phyloP scores from a whole-genome alignment of 305 asterid genomes.

The Fraxinus paxiana region DNA sequence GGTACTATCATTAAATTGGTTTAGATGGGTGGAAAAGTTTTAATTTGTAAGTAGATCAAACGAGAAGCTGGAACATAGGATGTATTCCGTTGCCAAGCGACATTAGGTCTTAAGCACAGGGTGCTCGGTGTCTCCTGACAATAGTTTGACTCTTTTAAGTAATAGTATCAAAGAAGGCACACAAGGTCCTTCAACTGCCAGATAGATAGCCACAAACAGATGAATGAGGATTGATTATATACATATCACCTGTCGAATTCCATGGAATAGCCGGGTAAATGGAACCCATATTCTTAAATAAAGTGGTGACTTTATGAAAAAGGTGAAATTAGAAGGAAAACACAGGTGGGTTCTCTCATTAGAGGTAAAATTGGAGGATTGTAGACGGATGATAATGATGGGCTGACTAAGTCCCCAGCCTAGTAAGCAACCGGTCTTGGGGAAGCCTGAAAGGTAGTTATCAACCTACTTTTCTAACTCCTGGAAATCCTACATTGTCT shows the following conservation, averaged over 20 bases:
- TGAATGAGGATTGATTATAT: neutral
- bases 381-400: neutral
- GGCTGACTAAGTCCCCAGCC: neutral
- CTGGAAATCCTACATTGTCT: neutral
- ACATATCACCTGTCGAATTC: neutral
- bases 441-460: neutral
- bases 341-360: neutral
- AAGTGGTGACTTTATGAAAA: neutral
- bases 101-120: neutral
- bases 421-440: neutral
- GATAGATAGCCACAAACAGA: neutral
- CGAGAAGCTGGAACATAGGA: neutral
- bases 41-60: neutral
- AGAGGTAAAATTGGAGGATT: neutral
- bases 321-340: neutral
- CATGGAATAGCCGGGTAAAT: neutral
- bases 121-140: neutral
- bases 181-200: neutral
- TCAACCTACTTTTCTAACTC: neutral
- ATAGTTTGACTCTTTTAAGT: neutral
- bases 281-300: neutral
- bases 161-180: neutral
- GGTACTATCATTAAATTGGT: neutral
- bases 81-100: neutral
- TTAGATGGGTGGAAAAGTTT: neutral